Evolutionary conservation across 1,284 basidiomycete species (phyloP).

Genomic region (Trametes hirsuta): DNA sequence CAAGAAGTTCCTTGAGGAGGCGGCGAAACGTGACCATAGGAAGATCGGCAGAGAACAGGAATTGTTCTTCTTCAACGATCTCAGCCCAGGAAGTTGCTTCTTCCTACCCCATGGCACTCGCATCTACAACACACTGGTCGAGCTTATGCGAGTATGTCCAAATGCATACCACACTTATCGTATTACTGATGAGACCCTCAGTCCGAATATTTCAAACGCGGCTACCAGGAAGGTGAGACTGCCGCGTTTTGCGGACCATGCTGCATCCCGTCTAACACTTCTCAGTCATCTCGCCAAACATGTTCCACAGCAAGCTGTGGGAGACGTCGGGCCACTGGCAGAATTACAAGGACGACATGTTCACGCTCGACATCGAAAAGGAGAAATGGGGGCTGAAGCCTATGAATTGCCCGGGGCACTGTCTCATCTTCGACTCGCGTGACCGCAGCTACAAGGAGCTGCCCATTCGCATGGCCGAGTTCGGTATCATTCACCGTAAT

Average conservation of each 20-base stretch:
- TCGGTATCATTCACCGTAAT: constrained; percentile 97
- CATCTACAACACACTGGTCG: constrained; percentile 94
- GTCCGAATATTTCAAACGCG: constrained; percentile 85
- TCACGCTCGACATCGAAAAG: constrained; percentile 92
- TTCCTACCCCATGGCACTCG: constrained; percentile 97
- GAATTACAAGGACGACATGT: constrained; percentile 99
- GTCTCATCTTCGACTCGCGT: constrained; percentile 93
- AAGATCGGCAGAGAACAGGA: constrained; percentile 98
- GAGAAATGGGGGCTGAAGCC: constrained; percentile 95
- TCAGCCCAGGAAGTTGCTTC: constrained; percentile 95
- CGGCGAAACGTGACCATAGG: constrained; percentile 96
- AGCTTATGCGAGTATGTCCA: constrained; percentile 81
- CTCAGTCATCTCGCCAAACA: constrained; percentile 95
- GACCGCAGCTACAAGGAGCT: constrained; percentile 96
- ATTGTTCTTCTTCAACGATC: constrained; percentile 97
- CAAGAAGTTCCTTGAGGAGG: constrained; percentile 95
- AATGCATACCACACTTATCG: background rate
- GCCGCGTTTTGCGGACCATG: background rate
- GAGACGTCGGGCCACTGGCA: constrained; percentile 98
- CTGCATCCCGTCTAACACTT: background rate
- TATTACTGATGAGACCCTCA: constrained; percentile 31
- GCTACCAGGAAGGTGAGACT: constrained; percentile 78
- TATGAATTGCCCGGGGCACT: constrained; percentile 99
- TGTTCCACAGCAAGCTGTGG: constrained; percentile 98
- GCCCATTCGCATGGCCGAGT: constrained; percentile 97